A percentile compares a stretch with the other conserved stretches of the same genome.
Evolutionary conservation across 192 early-diverging fungal genomes (phyloP).

Genomic region (Diversispora eburnea): DNA sequence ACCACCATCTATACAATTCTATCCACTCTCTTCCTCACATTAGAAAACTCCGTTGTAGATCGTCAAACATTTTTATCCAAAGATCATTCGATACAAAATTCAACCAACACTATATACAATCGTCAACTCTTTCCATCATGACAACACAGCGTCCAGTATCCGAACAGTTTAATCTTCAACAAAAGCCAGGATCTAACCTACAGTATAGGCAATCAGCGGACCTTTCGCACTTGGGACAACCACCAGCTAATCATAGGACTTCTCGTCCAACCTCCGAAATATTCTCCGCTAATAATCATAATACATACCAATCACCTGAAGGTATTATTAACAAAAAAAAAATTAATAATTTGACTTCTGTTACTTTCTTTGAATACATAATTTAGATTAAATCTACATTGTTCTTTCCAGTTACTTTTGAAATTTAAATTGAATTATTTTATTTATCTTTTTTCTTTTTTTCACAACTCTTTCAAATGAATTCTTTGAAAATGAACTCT

Average conservation of each 20-base stretch:
- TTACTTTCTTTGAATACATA: too few species aligned
- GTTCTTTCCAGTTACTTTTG: too few species aligned
- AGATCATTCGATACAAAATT: neutral
- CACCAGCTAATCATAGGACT: constrained; percentile 13
- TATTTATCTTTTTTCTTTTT: too few species aligned
- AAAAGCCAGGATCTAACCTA: constrained; percentile 23
- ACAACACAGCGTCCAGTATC: constrained; percentile 25
- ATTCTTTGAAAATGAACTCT: neutral
- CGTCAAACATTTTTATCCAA: constrained; percentile 6
- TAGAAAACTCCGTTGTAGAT: constrained; percentile 8
- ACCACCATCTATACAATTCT: constrained; percentile 3
- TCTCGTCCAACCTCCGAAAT: constrained; percentile 27
- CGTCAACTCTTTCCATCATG: constrained; percentile 19
- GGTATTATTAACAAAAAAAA: neutral
- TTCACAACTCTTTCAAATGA: neutral
- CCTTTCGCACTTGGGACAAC: constrained; percentile 24
- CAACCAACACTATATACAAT: neutral
- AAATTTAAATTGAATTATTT: too few species aligned
- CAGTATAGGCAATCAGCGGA: constrained; percentile 23
- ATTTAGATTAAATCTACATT: too few species aligned
- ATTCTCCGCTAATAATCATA: constrained; percentile 26
- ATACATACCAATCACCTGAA: constrained; percentile 29
- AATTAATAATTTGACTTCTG: too few species aligned
- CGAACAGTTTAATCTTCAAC: constrained; percentile 29
- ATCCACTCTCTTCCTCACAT: constrained; percentile 6